Evolutionary conservation across 2,329 filamentous ascomycete genomes (phyloP).

Genomic region (Hymenoscyphus repandus): DNA sequence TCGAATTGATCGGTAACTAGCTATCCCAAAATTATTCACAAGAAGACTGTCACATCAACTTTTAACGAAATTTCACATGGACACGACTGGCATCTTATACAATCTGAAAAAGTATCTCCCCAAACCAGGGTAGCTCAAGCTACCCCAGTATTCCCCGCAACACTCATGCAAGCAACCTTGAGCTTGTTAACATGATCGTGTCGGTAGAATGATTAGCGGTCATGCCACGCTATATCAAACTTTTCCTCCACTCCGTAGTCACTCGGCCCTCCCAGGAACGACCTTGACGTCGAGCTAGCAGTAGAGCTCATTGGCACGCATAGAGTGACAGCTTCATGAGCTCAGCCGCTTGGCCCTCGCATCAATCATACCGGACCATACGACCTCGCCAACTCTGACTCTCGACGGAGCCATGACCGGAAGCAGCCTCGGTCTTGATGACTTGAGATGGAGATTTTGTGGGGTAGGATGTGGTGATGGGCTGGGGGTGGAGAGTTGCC

Average conservation of each 20-base stretch:
- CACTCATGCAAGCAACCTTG: no score
- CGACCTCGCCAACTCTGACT: not conserved
- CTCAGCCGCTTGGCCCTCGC: not conserved
- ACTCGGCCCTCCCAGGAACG: not conserved
- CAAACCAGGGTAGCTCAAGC: not conserved
- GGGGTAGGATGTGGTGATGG: not conserved
- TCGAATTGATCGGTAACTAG: not conserved
- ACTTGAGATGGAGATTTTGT: not conserved
- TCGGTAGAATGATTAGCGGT: no score
- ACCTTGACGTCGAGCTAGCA: not conserved
- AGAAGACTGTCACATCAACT: no score
- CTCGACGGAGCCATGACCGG: no score
- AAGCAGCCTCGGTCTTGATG: not conserved
- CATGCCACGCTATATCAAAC: no score
- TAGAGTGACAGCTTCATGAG: not conserved
- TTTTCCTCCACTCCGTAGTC: not conserved
- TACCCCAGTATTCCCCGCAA: not conserved
- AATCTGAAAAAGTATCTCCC: no score
- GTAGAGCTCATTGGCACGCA: conserved; percentile 6
- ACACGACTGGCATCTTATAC: not conserved
- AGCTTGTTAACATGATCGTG: not conserved
- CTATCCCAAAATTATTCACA: no score
- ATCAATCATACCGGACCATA: not conserved
- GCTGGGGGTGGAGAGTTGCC: not conserved
- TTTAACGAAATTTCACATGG: not conserved